phyloP scores from a whole-genome alignment of 805 yeast genomes.

The Schizosaccharomyces pombe region ASM294v3 CU329670.1:3368001-3368500 shows the following conservation, averaged over 20 bases:
- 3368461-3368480: not conserved
- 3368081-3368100: slow-evolving; percentile 74
- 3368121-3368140: slow-evolving; percentile 47
- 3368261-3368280: not conserved
- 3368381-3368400: too few species aligned
- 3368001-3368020: slow-evolving; percentile 66
- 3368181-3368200: slow-evolving; percentile 73
- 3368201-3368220: slow-evolving; percentile 19
- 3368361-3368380: too few species aligned
- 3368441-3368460: not conserved
- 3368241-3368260: not conserved
- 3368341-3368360: not conserved
- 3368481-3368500: too few species aligned
- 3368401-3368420: not conserved
- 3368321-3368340: not conserved
- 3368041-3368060: slow-evolving; percentile 50
- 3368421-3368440: not conserved
- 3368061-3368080: slow-evolving; percentile 65
- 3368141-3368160: slow-evolving; percentile 59
- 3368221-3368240: slow-evolving; percentile 9
- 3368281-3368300: not conserved
- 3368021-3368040: slow-evolving; percentile 68
- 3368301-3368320: not conserved
- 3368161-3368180: slow-evolving; percentile 84
- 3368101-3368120: slow-evolving; percentile 46